Conservation (phyloP, 345 rosid species). For the Camelina neglecta region DNA sequence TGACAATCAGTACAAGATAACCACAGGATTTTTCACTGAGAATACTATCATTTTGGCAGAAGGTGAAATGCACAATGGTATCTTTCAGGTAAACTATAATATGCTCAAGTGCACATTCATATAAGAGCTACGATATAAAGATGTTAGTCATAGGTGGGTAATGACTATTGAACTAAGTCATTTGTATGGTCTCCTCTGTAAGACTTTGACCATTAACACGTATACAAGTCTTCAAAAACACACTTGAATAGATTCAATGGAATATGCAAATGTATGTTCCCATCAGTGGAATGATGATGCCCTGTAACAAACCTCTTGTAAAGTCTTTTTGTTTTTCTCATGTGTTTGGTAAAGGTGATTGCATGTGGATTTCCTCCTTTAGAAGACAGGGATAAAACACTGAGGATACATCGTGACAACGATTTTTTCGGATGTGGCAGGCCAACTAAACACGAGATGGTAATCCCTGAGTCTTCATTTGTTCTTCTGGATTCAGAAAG, state of each 20-base stretch:
- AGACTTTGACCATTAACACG: too few relatives aligned
- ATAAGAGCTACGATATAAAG: background rate
- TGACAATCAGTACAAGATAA: constrained; percentile 74
- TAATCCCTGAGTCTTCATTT: too few relatives aligned
- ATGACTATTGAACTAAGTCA: background rate
- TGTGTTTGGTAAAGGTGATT: too few relatives aligned
- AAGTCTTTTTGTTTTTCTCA: too few relatives aligned
- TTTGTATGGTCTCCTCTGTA: background rate
- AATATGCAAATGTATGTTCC: constrained; percentile 10
- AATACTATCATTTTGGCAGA: constrained; percentile 93
- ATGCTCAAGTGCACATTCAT: too few relatives aligned
- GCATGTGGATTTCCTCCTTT: too few relatives aligned
- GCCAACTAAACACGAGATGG: too few relatives aligned
- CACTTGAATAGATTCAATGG: constrained; percentile 2
- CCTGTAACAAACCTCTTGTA: background rate
- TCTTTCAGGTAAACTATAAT: constrained; percentile 63
- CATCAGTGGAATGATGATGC: background rate
- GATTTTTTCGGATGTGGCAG: too few relatives aligned
- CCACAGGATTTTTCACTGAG: constrained; percentile 87
- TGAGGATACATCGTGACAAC: too few relatives aligned
- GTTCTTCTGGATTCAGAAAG: too few relatives aligned
- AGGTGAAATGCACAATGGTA: constrained; percentile 84
- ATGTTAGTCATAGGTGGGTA: constrained; percentile 10
- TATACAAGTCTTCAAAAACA: background rate
- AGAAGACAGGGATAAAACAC: too few relatives aligned